Base-by-base conservation (phyloP, 177 flowering plant species). In the Tripterygium wilfordii region DNA sequence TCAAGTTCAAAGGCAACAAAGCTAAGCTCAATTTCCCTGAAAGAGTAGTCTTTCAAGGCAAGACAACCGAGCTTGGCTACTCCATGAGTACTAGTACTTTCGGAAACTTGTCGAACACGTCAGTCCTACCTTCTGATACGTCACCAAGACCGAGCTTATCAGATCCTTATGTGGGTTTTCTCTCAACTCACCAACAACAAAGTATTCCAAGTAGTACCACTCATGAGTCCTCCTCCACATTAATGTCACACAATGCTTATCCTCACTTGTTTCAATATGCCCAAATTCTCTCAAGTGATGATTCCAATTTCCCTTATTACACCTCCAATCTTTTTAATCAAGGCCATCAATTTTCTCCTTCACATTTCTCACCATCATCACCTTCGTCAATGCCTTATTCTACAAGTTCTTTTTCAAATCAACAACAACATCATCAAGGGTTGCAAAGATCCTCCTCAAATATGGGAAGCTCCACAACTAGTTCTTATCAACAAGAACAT, bases 1-100 rank as follows among this genome's bases (percentile, higher is more conserved):
- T 80, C 12, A 75, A 38, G 58, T 80, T 80, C 69, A 80, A 80
- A 58, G 86, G 83, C 31, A 62, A 64, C 49, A 80, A 80, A 40
- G 86, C 86, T 9, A 80, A 80, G 56, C 80, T 80, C 13, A 80
- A 80, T 42, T 80, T 80, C 26, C 83, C 86, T 5, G 86, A 80
- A 57, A 39, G 77, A 47, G 78, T 76, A n/a, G n/a, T n/a, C n/a
- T n/a, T n/a, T 37, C 85, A 74, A 72, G 67, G 65, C 6, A 36
- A 54, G n/a, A n/a, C n/a, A n/a, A 18, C 61, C 2, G 62, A 65
- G 17, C 33, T 60, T n/a, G 50, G 55, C 44, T 49, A 48, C 41
- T 36, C 53, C 50, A 26, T 16, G 14, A 32, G 26, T 36, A 9
- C 42, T 8, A 12, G n/a, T n/a, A n/a, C n/a, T n/a, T n/a, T n/a